Evolutionary conservation across 1,139 yeast genomes (phyloP), one percentile per base, ranked within the genome.

Genomic region (Yarrowia galli): DNA sequence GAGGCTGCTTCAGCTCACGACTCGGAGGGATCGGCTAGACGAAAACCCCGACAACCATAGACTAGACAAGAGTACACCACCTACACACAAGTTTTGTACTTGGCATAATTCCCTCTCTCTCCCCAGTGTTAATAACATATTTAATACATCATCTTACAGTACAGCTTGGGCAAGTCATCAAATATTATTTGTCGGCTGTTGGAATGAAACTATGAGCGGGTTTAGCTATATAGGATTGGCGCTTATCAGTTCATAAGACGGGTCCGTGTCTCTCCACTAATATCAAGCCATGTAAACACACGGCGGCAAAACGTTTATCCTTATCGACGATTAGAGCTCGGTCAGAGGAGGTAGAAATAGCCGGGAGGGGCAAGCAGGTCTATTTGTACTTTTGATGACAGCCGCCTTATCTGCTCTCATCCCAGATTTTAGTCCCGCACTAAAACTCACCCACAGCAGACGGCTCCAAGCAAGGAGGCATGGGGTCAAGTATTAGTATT

Each of bases 21-120:
- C 46, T 12, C 40, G n/a, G 61, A 54, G 61, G 61, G 61, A 12
- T 54, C 61, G 1, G 61, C 46, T 38, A 54, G 61, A 54, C 61
- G 61, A 40, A 54, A 54, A 12, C 36, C 46, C 48, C 61, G 32
- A 38, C 61, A 54, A 40, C 61, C 46, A 54, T 54, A 54, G 46
- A 54, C 45, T 54, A 54, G 36, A 54, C 10, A 38, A 53, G 60
- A 25, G 51, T 46, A 23, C 28, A 23, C 48, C 46, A 5, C 32
- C 32, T 28, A 28, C 25, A 23, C 51, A 25, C 15, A 16, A 23
- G 32, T 25, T 5, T 46, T 46, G 36, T 28, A 18, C 51, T 46
- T 46, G 36, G 20, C 51, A 23, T 46, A 25, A 25, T 25, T 49
- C 42, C 42, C 28, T 51, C 58, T 35, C 58, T 51, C 32, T 28